Percentiles rank a stretch among this genome's conserved stretches.
These are phyloP conservation scores for Leishmania guyanensis DNA, from an alignment of 208 protist species.

Conservation along the genomic window DNA sequence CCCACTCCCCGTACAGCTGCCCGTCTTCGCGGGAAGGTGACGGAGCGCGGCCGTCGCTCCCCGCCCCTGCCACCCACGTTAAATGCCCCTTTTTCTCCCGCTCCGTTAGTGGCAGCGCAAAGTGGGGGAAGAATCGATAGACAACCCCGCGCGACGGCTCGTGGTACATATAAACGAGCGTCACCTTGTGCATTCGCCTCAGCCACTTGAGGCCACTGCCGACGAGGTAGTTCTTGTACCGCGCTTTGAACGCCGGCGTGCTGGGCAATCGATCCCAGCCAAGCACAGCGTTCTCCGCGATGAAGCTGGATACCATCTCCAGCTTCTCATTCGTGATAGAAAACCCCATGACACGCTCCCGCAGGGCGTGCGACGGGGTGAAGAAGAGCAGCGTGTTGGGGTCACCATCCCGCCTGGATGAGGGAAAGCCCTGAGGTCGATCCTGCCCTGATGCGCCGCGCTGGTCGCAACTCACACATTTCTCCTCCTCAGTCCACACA, in stretches of 20 bases:
- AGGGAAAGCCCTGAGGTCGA: background rate
- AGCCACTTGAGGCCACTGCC: conserved; percentile 24
- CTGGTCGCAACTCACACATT: background rate
- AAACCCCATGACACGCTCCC: conserved; percentile 28
- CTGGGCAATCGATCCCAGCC: conserved; percentile 33
- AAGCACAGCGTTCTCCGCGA: conserved; percentile 46
- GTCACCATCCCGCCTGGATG: background rate
- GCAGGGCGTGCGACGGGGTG: conserved; percentile 18
- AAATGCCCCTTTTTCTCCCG: conserved; percentile 29
- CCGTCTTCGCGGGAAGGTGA: background rate
- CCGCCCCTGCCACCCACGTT: background rate
- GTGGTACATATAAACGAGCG: conserved; percentile 37
- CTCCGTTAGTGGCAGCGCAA: conserved; percentile 42
- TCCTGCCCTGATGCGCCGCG: background rate
- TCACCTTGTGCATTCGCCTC: conserved; percentile 19
- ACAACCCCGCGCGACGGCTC: conserved; percentile 19
- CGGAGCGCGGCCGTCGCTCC: background rate
- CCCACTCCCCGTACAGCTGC: conserved; percentile 3
- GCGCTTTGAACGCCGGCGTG: conserved; percentile 20
- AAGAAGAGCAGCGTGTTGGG: conserved; percentile 2
- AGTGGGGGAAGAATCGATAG: conserved; percentile 49
- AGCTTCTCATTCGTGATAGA: conserved; percentile 26
- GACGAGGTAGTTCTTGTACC: conserved; percentile 38
- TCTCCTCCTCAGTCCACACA: background rate
- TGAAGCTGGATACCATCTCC: conserved; percentile 40